Base-by-base conservation (phyloP, 306 rosid genomes). In the Dalbergia cultrata region DNA sequence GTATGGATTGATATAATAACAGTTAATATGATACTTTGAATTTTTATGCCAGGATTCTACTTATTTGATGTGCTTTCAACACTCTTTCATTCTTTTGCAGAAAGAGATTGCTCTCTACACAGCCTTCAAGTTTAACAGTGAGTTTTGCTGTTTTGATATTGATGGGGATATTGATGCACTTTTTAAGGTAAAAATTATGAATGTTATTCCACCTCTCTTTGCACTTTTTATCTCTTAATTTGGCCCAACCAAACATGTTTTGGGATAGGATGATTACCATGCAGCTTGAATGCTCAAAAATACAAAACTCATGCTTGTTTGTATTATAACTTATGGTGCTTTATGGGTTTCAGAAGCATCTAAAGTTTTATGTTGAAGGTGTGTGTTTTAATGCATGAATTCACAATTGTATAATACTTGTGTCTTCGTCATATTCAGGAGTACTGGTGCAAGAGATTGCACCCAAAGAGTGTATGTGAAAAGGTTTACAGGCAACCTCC, bases 391-490 rank as follows among this genome's bases (percentile, higher is more conserved):
- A 75, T 60, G 65, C 53, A 65, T 59, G 67, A 53, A 26, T 76
- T 75, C 50, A 5, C 56, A 14, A 67, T 65, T 65, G 58, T 49
- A 50, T 69, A 58, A n/a, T 68, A 75, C 74, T 49, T 45, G 11
- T 67, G 41, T 62, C 69, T 62, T 64, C 12, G 8, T 71, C 76
- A 72, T 85, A 31, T 85, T 62, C 90, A 93, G 99, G 99, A 93
- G 82, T 95, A 93, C 81, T 95, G 99, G 99, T 95, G 97, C 85
- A 93, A 93, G 88, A 89, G 90, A 79, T 87, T 95, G 92, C 99
- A 93, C 78, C 99, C 99, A 39, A 95, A 93, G 86, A 85, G 90
- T 85, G 99, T 95, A 7, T 95, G 99, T 45, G 96, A 95, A 90
- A 95, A 91, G 82, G 99, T 95, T 78, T 95, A 72, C 74, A 88